Conservation (phyloP, 2,329 filamentous ascomycete species). For the Ascomycota sp. region DNA sequence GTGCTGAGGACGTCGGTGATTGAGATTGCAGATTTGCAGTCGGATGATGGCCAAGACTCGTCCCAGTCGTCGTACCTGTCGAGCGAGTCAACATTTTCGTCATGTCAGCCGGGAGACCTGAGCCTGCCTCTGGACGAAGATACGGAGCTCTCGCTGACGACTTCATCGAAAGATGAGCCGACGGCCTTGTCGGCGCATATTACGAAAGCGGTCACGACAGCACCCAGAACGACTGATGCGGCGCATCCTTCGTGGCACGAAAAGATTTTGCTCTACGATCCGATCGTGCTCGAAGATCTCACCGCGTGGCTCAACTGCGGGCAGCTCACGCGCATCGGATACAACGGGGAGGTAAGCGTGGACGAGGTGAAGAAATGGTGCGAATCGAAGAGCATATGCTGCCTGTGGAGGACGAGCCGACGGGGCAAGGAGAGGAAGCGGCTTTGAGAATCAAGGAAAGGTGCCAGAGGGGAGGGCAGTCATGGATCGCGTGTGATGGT, state of each 20-base stretch:
- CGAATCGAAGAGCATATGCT: slow-evolving; percentile 69
- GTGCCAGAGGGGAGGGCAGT: too few species aligned
- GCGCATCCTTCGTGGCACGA: slow-evolving; percentile 58
- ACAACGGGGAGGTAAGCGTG: slow-evolving; percentile 41
- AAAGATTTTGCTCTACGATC: slow-evolving; percentile 85
- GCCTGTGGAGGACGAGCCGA: slow-evolving; percentile 44
- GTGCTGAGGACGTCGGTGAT: slow-evolving; percentile 4
- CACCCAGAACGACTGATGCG: slow-evolving; percentile 27
- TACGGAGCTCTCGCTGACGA: slow-evolving; percentile 20
- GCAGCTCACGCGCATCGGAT: slow-evolving; percentile 39
- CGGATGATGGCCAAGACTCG: slow-evolving; percentile 12
- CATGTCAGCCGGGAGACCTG: slow-evolving; percentile 20
- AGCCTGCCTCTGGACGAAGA: slow-evolving; percentile 23
- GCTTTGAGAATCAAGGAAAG: too few species aligned
- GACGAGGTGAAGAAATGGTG: slow-evolving; percentile 74
- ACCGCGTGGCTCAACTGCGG: slow-evolving; percentile 64
- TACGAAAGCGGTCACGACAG: slow-evolving; percentile 29
- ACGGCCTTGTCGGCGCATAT: slow-evolving; percentile 28
- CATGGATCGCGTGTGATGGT: too few species aligned
- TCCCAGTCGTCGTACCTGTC: slow-evolving; percentile 15
- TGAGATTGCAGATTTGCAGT: slow-evolving; percentile 34
- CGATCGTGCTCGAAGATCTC: slow-evolving; percentile 72
- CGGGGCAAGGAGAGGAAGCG: slow-evolving; percentile 33
- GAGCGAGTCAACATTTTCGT: slow-evolving; percentile 20
- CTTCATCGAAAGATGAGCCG: slow-evolving; percentile 20